Evolutionary conservation across 306 rosid species (phyloP), one percentile per base, ranked within the genome.

Genomic region (Sechiopsis laciniata): DNA sequence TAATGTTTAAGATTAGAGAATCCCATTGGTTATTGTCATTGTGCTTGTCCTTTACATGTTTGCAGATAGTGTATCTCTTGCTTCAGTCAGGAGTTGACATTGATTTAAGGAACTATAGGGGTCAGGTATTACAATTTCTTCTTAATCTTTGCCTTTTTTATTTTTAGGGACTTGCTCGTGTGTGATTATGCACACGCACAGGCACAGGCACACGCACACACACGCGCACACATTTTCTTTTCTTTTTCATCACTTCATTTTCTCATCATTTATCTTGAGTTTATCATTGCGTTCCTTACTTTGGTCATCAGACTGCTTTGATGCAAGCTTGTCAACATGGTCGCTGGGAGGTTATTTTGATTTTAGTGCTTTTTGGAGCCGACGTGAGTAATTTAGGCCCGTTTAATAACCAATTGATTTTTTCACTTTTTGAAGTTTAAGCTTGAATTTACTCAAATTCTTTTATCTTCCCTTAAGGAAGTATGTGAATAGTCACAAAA

Each of bases 241-340:
- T 32, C 37, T 32, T 32, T 32, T 32, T 32, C 37, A 32, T 5
- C 55, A 20, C n/a, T 46, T 46, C 55, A 46, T 65, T 42, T 65
- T 19, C n/a, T 65, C 70, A 35, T 40, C 8, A n/a, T 26, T 26
- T 26, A 13, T 68, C 20, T 48, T 17, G 72, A 19, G 55, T 45
- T 68, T 13, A 13, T 46, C 3, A 8, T 20, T 50, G 57, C 12
- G 2, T 20, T 22, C 55, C 57, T 68, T 68, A 6, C 73, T 46
- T 55, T 57, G 37, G 72, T 77, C 63, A 82, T 83, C 89, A 93
- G 99, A 94, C 99, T 81, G 99, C 99, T 75, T 84, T 94, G 88
- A 94, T 94, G 99, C 99, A 94, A 94, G 99, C 99, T 74, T 94
- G 99, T 80, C 97, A 91, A 80, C 88, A 91, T 80, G 99, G 99